A percentile compares a stretch with the other conserved stretches of the same genome.
Evolutionary conservation across 2,329 filamentous ascomycete species (phyloP).

Genomic region (Curvularia hawaiiensis): DNA sequence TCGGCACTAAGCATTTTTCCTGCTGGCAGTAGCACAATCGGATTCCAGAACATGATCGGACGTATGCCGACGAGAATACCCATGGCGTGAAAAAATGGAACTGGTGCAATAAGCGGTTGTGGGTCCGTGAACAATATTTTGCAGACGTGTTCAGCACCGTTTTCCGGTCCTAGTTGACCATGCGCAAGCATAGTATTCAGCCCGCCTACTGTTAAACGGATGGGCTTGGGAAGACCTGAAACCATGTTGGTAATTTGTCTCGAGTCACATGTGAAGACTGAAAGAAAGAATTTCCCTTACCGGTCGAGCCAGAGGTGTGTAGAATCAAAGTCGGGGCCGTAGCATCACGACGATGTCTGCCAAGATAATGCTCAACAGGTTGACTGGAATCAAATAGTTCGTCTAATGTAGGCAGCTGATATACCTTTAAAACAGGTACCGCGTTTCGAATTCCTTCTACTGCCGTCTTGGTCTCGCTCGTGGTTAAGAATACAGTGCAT

Average conservation of each 20-base stretch:
- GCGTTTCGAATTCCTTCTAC: not conserved
- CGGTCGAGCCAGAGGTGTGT: slow-evolving; percentile 9
- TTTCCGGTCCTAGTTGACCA: not conserved
- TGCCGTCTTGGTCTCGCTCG: not conserved
- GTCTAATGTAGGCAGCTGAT: not conserved
- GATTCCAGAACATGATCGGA: slow-evolving; percentile 2
- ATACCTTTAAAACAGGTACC: not conserved
- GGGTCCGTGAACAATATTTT: not conserved
- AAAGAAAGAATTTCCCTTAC: not conserved
- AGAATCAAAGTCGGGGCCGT: slow-evolving; percentile 2
- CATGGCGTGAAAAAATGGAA: slow-evolving; percentile 9
- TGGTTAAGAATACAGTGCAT: slow-evolving; percentile 3
- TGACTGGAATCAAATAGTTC: slow-evolving; percentile 1
- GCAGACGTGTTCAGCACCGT: not conserved
- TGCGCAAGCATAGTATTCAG: slow-evolving; percentile 4
- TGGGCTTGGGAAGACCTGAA: slow-evolving; percentile 6
- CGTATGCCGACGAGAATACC: not conserved
- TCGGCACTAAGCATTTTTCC: slow-evolving; percentile 4
- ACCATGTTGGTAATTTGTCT: not conserved
- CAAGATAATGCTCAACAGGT: not conserved
- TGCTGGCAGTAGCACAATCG: slow-evolving; percentile 1
- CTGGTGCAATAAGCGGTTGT: not conserved
- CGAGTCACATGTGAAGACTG: not conserved
- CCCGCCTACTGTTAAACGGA: not conserved
- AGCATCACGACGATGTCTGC: not conserved